Percentiles rank a stretch among this genome's conserved stretches.
Evolutionary conservation across 352 stramenopile species (phyloP).

Genomic region (Ophiocytium majus): DNA sequence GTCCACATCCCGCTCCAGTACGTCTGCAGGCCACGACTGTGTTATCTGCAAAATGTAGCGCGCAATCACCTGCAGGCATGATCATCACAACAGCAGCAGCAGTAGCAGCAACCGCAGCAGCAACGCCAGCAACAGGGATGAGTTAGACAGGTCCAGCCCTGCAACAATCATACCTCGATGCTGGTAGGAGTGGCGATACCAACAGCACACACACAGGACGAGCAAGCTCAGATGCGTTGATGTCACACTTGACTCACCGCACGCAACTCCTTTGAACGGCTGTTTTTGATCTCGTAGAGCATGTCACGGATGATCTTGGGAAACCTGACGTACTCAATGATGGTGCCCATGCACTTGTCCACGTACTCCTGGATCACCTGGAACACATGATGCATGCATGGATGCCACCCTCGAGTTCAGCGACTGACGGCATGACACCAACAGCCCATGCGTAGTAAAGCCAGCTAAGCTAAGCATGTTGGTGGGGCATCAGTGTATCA

Average conservation of each 20-base stretch:
- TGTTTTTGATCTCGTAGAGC: slow-evolving; percentile 1
- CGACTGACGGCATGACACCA: not conserved
- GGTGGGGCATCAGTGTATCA: not conserved
- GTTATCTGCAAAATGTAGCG: slow-evolving; percentile 3
- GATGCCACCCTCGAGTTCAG: not conserved
- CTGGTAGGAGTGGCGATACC: not conserved
- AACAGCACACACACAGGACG: not conserved
- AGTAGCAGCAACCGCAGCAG: not conserved
- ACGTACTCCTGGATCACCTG: slow-evolving; percentile 19
- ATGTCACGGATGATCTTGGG: not conserved
- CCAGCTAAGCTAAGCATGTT: not conserved
- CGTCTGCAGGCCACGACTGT: not conserved
- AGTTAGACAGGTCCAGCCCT: not conserved
- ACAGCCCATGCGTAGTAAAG: not conserved
- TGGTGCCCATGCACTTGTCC: not conserved
- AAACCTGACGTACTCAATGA: slow-evolving; percentile 11
- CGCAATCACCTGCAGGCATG: not conserved
- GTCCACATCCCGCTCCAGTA: slow-evolving; percentile 1
- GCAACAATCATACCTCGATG: not conserved
- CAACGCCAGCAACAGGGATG: not conserved
- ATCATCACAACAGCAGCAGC: not conserved
- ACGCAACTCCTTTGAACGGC: slow-evolving; percentile 14
- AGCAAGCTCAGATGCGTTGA: not conserved
- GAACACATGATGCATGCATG: not conserved
- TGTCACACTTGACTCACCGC: not conserved